Conservation (phyloP, 1,284 basidiomycete species). For the Amylostereum chailletii region DNA sequence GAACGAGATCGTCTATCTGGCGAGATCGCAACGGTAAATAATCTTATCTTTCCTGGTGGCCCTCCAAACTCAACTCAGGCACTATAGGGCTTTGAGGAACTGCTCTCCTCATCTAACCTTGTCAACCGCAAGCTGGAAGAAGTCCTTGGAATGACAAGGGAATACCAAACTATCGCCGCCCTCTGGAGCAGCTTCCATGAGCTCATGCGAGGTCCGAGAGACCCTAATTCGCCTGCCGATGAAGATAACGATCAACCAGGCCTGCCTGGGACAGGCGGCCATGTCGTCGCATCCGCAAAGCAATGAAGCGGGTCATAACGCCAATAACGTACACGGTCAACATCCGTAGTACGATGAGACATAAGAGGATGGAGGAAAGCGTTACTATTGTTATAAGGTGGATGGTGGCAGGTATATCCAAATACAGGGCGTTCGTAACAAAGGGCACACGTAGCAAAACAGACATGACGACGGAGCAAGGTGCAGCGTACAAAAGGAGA, state of each 20-base stretch:
- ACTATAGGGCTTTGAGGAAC: slow-evolving; percentile 79
- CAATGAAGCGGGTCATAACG: slow-evolving; percentile 13
- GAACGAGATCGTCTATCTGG: slow-evolving; percentile 66
- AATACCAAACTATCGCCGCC: slow-evolving; percentile 84
- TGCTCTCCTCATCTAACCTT: slow-evolving; percentile 81
- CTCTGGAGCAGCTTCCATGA: slow-evolving; percentile 82
- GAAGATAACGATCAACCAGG: slow-evolving; percentile 24
- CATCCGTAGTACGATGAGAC: slow-evolving; percentile 1
- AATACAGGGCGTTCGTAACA: slow-evolving; percentile 34
- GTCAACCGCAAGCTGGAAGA: slow-evolving; percentile 91
- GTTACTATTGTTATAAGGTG: slow-evolving; percentile 19
- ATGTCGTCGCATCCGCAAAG: slow-evolving; percentile 37
- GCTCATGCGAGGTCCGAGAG: slow-evolving; percentile 55
- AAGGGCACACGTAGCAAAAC: slow-evolving; percentile 12
- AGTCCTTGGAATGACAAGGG: slow-evolving; percentile 84
- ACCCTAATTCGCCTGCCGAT: slow-evolving; percentile 24
- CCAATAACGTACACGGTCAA: slow-evolving; percentile 7
- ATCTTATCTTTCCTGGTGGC: neutral
- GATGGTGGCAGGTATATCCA: slow-evolving; percentile 36
- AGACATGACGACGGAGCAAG: slow-evolving; percentile 14
- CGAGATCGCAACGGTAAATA: slow-evolving; percentile 63
- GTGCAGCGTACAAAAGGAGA: neutral
- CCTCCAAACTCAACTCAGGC: slow-evolving; percentile 1
- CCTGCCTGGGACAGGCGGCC: slow-evolving; percentile 61
- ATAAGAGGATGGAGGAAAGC: neutral